Conservation (phyloP, 208 protist genomes). For the Leishmania braziliensis region DNA sequence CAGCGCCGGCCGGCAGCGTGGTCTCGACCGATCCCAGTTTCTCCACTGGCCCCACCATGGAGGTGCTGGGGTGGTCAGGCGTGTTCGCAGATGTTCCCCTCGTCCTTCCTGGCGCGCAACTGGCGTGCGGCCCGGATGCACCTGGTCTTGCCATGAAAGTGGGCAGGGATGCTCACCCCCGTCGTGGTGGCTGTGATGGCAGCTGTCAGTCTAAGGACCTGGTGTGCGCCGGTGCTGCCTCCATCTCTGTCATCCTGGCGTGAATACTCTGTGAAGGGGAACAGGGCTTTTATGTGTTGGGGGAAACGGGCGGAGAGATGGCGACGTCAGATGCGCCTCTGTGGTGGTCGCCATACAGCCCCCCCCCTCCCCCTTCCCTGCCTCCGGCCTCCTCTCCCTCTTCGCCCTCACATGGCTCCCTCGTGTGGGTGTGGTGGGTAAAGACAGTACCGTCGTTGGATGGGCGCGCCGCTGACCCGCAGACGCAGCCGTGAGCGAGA, state of each 20-base stretch:
- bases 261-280: not conserved
- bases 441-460: no score
- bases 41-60: not conserved
- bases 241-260: conserved; percentile 24
- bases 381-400: not conserved
- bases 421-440: not conserved
- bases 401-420: not conserved
- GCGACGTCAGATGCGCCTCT: not conserved
- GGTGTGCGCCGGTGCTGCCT: conserved; percentile 22
- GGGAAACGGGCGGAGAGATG: no score
- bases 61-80: conserved; percentile 55
- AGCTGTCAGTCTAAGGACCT: not conserved
- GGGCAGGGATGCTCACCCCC: not conserved
- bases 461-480: no score
- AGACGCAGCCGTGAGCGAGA: not conserved
- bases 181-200: not conserved
- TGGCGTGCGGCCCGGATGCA: not conserved
- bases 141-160: not conserved
- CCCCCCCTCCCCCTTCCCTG: no score
- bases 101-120: conserved; percentile 33
- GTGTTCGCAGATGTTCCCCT: conserved; percentile 43
- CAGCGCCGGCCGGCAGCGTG: not conserved
- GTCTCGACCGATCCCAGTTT: not conserved
- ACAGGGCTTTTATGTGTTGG: not conserved
- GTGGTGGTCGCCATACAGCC: not conserved